Evolutionary conservation across 208 protist species (phyloP).

Genomic region (Herpetomonas muscarum): DNA sequence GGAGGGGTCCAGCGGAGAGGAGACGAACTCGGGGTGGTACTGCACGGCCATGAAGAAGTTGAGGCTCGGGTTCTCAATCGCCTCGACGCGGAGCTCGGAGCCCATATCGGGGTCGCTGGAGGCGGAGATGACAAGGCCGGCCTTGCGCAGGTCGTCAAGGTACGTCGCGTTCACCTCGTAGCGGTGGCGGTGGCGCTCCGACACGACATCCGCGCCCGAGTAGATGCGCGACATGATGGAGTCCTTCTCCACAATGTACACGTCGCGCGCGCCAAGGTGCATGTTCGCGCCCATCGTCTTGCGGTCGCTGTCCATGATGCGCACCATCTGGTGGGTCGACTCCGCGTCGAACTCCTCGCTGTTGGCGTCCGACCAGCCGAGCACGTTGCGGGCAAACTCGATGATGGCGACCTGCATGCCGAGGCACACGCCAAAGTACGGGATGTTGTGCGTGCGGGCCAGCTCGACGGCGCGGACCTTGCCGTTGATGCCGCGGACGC

Average conservation of each 20-base stretch:
- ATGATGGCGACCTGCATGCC: slow-evolving; percentile 98
- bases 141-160: slow-evolving; percentile 80
- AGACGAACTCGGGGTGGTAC: slow-evolving; percentile 99
- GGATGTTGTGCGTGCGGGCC: slow-evolving; percentile 94
- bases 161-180: slow-evolving; percentile 97
- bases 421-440: slow-evolving; percentile 98
- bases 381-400: slow-evolving; percentile 93
- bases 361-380: slow-evolving; percentile 91
- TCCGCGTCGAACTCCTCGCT: slow-evolving; percentile 93
- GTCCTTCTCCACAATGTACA: slow-evolving; percentile 64
- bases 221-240: slow-evolving; percentile 85
- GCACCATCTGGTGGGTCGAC: slow-evolving; percentile 90
- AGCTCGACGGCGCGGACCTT: slow-evolving; percentile 95
- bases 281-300: slow-evolving; percentile 98
- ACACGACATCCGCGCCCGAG: slow-evolving; percentile 60
- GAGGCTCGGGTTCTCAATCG: slow-evolving; percentile 73
- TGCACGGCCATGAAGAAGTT: slow-evolving; percentile 95
- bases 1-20: slow-evolving; percentile 92
- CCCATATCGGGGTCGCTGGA: slow-evolving; percentile 81
- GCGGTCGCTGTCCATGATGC: slow-evolving; percentile 97
- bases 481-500: slow-evolving; percentile 96
- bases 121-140: slow-evolving; percentile 91
- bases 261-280: slow-evolving; percentile 95
- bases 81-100: slow-evolving; percentile 89
- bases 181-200: slow-evolving; percentile 97